A percentile compares a stretch with the other conserved stretches of the same genome.
These are phyloP conservation scores for Pezicula radicicola DNA, from an alignment of 2,329 filamentous ascomycete genomes.

Conservation along the genomic window DNA sequence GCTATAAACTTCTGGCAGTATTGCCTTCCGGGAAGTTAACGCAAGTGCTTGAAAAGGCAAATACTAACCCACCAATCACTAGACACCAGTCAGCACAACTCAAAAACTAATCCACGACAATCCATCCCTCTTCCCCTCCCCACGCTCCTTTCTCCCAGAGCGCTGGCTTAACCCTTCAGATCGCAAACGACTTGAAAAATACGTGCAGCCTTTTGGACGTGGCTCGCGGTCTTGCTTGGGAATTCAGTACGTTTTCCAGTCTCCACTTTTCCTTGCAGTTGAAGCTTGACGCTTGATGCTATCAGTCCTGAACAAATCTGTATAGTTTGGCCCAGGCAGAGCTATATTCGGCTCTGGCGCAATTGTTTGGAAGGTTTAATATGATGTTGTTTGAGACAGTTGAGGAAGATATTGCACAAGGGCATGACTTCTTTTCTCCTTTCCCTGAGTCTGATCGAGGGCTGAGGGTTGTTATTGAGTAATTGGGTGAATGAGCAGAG, in stretches of 20 bases:
- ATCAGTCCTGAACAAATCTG: not conserved
- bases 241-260: slow-evolving; percentile 7
- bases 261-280: not conserved
- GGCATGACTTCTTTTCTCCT: slow-evolving; percentile 12
- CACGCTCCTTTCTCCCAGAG: slow-evolving; percentile 12
- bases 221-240: slow-evolving; percentile 9
- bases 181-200: slow-evolving; percentile 11
- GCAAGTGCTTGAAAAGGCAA: too few relatives aligned
- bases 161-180: slow-evolving; percentile 10
- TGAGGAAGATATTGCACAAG: slow-evolving; percentile 9
- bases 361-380: slow-evolving; percentile 9
- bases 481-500: not conserved
- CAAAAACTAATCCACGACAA: slow-evolving; percentile 14
- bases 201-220: slow-evolving; percentile 9
- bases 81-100: slow-evolving; percentile 16
- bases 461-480: slow-evolving; percentile 2
- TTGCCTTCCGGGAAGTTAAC: too few relatives aligned
- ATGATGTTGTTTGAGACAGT: slow-evolving; percentile 9
- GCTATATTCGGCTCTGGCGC: slow-evolving; percentile 12
- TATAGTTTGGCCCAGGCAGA: slow-evolving; percentile 14
- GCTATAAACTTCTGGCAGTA: too few relatives aligned
- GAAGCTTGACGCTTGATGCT: not conserved
- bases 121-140: slow-evolving; percentile 10
- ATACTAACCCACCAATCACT: not conserved
- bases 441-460: slow-evolving; percentile 7